Base-by-base conservation (phyloP, 2,329 filamentous ascomycete genomes). In the Xylariomycetidae sp. region DNA sequence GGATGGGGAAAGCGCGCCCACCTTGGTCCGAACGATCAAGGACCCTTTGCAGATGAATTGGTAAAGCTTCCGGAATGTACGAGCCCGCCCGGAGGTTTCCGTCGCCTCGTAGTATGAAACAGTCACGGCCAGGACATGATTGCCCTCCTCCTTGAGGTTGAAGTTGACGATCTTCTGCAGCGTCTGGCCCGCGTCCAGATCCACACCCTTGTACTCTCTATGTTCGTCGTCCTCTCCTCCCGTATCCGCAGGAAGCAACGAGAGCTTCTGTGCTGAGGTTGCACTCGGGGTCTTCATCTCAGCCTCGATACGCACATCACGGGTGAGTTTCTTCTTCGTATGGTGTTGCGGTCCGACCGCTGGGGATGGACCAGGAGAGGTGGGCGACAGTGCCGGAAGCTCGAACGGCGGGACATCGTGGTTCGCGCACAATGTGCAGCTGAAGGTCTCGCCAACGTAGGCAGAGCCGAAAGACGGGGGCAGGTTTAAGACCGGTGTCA, bases 351-450 rank as follows among this genome's bases (percentile, higher is more conserved):
- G 20, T 41, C 18, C 9, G 3, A 41, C 27, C 23, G 5, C 36
- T 19, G 15, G 38, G 23, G 25, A 47, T 31, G 46, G 38, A n/a
- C n/a, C n/a, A n/a, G n/a, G n/a, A n/a, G n/a, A n/a, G n/a, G n/a
- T n/a, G n/a, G n/a, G n/a, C n/a, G n/a, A n/a, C n/a, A n/a, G n/a
- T n/a, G n/a, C n/a, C n/a, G n/a, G n/a, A n/a, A n/a, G n/a, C n/a
- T n/a, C n/a, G n/a, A n/a, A n/a, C 15, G 49, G 53, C 8, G 51
- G 28, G 63, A 64, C 39, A 63, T 96, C 90, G 57, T 95, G 90
- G 66, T 95, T 95, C n/a, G 85, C 89, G 63, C 89, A 95, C 15
- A 96, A 72, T 2, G 90, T 95, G 62, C 92, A 98, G 44, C 82
- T 82, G 62, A 98, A 96, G 0, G 82, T 87, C 65, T 96, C 89